Evolutionary conservation across 2,329 filamentous ascomycete genomes (phyloP).

Genomic region (Neonectria magnoliae): DNA sequence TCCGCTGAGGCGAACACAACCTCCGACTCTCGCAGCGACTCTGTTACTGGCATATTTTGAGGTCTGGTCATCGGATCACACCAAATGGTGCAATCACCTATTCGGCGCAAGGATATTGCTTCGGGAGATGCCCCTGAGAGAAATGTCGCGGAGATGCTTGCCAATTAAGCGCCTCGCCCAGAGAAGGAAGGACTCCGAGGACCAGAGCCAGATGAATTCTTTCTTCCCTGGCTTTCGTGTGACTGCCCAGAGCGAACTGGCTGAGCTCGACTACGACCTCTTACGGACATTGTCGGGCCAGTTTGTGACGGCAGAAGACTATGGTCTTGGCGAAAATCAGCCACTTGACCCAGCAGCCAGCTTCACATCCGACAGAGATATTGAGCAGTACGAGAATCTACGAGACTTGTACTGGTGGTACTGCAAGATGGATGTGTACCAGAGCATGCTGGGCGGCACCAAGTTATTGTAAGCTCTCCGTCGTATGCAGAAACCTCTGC

Average conservation of each 20-base stretch:
- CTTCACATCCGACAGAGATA: slow-evolving; percentile 65
- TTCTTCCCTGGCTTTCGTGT: slow-evolving; percentile 40
- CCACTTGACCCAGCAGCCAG: slow-evolving; percentile 35
- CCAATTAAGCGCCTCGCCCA: slow-evolving; percentile 62
- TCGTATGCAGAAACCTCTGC: not conserved
- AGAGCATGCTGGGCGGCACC: slow-evolving; percentile 88
- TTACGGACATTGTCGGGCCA: slow-evolving; percentile 55
- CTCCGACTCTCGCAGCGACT: slow-evolving; percentile 87
- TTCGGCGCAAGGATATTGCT: slow-evolving; percentile 85
- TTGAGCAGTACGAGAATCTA: slow-evolving; percentile 82
- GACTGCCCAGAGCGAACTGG: slow-evolving; percentile 39
- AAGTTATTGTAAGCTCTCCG: slow-evolving; percentile 76
- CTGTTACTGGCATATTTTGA: slow-evolving; percentile 91
- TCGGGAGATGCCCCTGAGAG: slow-evolving; percentile 80
- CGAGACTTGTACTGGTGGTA: slow-evolving; percentile 97
- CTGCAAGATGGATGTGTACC: slow-evolving; percentile 91
- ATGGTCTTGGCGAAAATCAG: slow-evolving; percentile 48
- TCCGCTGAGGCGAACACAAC: slow-evolving; percentile 73
- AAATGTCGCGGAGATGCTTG: slow-evolving; percentile 77
- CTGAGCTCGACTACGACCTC: slow-evolving; percentile 55
- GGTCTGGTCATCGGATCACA: slow-evolving; percentile 92
- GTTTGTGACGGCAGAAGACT: slow-evolving; percentile 50
- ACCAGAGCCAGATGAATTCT: slow-evolving; percentile 47
- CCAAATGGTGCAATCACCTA: slow-evolving; percentile 94
- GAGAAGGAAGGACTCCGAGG: slow-evolving; percentile 47